Evolutionary conservation across 2,329 filamentous ascomycete genomes (phyloP).

Genomic region (Aspergillus thermomutatus): DNA sequence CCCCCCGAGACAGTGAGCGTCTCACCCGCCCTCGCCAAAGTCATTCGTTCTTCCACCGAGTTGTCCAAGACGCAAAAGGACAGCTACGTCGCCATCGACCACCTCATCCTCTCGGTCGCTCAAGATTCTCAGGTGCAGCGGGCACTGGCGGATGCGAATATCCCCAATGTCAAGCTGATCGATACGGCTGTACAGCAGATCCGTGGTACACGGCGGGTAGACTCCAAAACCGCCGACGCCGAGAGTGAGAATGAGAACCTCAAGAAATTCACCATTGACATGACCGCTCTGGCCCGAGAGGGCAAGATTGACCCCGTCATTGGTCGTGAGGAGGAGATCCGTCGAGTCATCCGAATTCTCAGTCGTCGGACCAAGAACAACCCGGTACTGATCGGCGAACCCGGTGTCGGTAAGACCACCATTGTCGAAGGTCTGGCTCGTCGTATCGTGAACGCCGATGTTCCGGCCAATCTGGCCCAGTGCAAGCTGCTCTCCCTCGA

Average conservation of each 20-base stretch:
- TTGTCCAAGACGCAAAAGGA: constrained; percentile 98
- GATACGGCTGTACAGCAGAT: constrained; percentile 89
- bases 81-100: constrained; percentile 88
- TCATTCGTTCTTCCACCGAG: constrained; percentile 80
- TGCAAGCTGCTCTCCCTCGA: constrained; percentile 94
- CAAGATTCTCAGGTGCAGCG: constrained; percentile 74
- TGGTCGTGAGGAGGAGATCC: constrained; percentile 91
- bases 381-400: constrained; percentile 94
- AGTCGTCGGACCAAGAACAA: constrained; percentile 98
- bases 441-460: constrained; percentile 93
- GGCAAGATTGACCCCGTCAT: constrained; percentile 98
- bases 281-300: constrained; percentile 93
- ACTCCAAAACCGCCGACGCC: constrained; percentile 90
- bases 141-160: constrained; percentile 77
- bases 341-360: constrained; percentile 85
- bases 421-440: constrained; percentile 94
- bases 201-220: constrained; percentile 86
- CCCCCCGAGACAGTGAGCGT: constrained; percentile 85
- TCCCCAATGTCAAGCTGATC: constrained; percentile 86
- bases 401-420: constrained; percentile 97
- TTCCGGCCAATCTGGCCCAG: constrained; percentile 88
- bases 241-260: constrained; percentile 93
- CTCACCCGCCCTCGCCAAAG: constrained; percentile 74
- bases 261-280: constrained; percentile 97
- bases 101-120: constrained; percentile 79